Base-by-base conservation (phyloP, 139 green algal species). In the Bryopsis sp. region DNA sequence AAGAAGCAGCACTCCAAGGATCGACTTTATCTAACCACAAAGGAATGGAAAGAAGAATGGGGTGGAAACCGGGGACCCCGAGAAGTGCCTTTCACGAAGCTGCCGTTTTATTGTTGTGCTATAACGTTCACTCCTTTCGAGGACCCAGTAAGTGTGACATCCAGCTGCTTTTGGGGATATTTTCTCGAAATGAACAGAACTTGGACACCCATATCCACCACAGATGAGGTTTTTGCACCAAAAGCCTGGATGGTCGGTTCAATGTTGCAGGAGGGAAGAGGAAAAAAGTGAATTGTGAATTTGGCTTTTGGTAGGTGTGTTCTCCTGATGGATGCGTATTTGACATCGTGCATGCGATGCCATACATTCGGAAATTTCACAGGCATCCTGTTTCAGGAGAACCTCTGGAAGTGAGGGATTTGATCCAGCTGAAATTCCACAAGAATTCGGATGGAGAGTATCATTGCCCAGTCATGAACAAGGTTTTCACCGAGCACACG, bases 401-500 rank as follows among this genome's bases (percentile, higher is more conserved):
- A 64, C 87, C 89, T 1, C 75, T 98, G 67, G 67, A 84, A 68
- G 67, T 97, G 7, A 84, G 79, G 37, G 90, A 98, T 66, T 77
- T 99, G 29, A 90, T 88, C 29, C 82, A 86, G 66, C 88, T 99
- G 19, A 85, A 90, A 67, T 98, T 95, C 64, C 76, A 94, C 72
- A 96, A 95, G 79, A 97, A 97, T 63, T 67, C 58, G 28, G 84
- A 90, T 19, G 80, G 80, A 2, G 81, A 93, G 78, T 97, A 92
- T 73, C 58, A 79, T 34, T 97, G 93, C 80, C 94, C 94, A 0
- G 86, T 97, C 26, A 89, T 95, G 47, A 78, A 86, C 69, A 97
- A 97, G 76, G 85, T 96, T 43, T 98, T 98, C 82, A 98, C 92
- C 4, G 82, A 92, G 66, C 84, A 91, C 84, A 96, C 92, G 0